Percentiles rank a stretch among this genome's conserved stretches.
Conservation (phyloP, 495 filamentous ascomycete genomes). For the Geoglossum glabrum region DNA sequence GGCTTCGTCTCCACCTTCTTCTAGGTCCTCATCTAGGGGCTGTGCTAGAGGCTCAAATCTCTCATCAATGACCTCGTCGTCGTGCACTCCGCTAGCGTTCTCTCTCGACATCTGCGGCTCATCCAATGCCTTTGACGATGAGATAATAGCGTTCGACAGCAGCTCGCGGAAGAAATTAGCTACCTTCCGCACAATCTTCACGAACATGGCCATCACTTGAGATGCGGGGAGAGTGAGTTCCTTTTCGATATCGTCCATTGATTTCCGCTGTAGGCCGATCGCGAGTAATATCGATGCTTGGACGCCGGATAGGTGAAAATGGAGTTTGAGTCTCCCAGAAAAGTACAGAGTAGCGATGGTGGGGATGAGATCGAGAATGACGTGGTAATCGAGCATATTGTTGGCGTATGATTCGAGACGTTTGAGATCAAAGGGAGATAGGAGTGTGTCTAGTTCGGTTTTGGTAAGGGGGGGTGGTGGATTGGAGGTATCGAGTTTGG, state of each 20-base stretch:
- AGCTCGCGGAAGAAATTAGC: conserved; percentile 52
- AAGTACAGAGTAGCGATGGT: conserved; percentile 66
- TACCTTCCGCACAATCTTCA: conserved; percentile 82
- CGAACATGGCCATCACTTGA: conserved; percentile 87
- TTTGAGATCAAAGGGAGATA: conserved; percentile 88
- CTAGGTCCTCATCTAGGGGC: conserved; percentile 67
- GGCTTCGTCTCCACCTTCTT: conserved; percentile 60
- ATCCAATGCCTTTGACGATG: conserved; percentile 40
- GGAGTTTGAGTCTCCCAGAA: conserved; percentile 42
- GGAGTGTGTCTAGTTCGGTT: conserved; percentile 43
- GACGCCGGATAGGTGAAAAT: conserved; percentile 50
- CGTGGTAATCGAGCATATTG: conserved; percentile 93
- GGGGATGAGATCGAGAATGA: conserved; percentile 85
- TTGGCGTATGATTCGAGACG: conserved; percentile 86
- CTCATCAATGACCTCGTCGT: conserved; percentile 40
- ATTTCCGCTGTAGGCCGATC: conserved; percentile 76
- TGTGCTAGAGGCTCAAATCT: conserved; percentile 48
- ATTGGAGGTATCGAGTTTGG: conserved; percentile 33
- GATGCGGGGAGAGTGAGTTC: conserved; percentile 54
- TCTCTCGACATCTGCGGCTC: conserved; percentile 19
- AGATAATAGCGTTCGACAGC: conserved; percentile 44
- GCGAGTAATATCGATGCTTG: conserved; percentile 74
- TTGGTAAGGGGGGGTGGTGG: conserved; percentile 39
- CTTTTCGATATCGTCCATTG: conserved; percentile 57
- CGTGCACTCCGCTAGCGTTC: conserved; percentile 30